Base-by-base conservation (phyloP, 495 filamentous ascomycete species). In the Darksidea phi region DNA sequence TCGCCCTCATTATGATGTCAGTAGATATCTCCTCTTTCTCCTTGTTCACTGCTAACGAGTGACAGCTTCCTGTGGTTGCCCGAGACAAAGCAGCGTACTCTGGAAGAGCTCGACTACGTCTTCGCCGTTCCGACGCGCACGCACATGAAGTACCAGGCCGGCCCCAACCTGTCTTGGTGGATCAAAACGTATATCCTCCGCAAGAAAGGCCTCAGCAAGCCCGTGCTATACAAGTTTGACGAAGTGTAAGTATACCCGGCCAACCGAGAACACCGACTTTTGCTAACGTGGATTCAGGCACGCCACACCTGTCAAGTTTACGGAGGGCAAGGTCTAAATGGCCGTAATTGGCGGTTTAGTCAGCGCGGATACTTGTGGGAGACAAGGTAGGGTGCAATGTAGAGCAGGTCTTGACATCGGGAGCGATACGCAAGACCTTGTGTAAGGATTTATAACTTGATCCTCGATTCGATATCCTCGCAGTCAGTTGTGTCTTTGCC, bases 91-190 rank as follows among this genome's bases (percentile, higher is more conserved):
- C 80, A 86, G 74, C 78, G 80, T 15, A 84, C 82, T 2, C 76
- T 87, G 11, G 89, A 95, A 72, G 90, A 95, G 70, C 77, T 95
- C 37, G 89, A 95, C 73, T 90, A 91, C 68, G 83, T 95, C 54
- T 95, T 72, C 45, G 72, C 66, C 6, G 74, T 77, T 13, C 64
- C 73, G 10, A 75, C 72, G 6, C 58, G 47, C 12, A 62, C 53
- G n/a, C 72, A 75, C 59, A 62, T 73, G 49, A 59, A 61, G n/a
- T 76, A 75, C 54, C 75, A 77, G 63, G 36, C 66, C 26, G 54
- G 41, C 8, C 41, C 67, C 26, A 67, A 71, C 17, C 45, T 68
- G 10, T 67, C 71, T 8, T 74, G 72, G 72, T 68, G 59, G 59
- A 42, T 60, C 48, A 59, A 48, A n/a, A 53, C 24, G 11, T 67